Conservation (phyloP, 129 eudicot genomes). For the Mikania micrantha region DNA sequence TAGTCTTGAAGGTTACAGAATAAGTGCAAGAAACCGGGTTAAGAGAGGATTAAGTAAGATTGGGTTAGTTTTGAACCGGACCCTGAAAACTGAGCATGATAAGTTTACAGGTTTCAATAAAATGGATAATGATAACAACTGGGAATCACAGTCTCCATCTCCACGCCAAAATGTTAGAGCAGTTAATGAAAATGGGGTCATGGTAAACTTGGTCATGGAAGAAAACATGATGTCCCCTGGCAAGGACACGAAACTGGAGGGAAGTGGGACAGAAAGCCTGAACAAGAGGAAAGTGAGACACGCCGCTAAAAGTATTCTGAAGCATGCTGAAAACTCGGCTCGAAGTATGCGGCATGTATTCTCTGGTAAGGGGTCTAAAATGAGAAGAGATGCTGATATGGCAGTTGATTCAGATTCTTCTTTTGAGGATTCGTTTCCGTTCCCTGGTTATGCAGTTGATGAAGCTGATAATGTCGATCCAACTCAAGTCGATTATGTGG, state of each 20-base stretch:
- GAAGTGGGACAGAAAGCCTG: conserved; percentile 32
- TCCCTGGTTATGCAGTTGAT: conserved; percentile 25
- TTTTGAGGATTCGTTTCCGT: conserved; percentile 36
- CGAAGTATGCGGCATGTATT: conserved; percentile 37
- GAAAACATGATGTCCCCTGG: conserved; percentile 30
- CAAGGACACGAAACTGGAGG: conserved; percentile 28
- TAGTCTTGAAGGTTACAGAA: conserved; percentile 19
- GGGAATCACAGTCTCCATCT: conserved; percentile 33
- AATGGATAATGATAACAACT: conserved; percentile 9
- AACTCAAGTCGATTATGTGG: background rate
- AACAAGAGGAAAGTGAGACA: conserved; percentile 38
- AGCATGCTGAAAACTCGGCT: conserved; percentile 75
- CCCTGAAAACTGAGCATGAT: conserved; percentile 21
- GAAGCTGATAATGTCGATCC: conserved; percentile 5
- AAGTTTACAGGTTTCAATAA: conserved; percentile 14
- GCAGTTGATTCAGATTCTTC: conserved; percentile 43
- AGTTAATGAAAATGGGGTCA: conserved; percentile 37
- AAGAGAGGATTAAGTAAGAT: conserved; percentile 31
- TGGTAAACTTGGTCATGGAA: conserved; percentile 50
- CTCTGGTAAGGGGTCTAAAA: conserved; percentile 48
- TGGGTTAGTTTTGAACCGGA: conserved; percentile 23
- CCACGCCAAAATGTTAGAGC: conserved; percentile 53
- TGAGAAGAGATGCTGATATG: conserved; percentile 34
- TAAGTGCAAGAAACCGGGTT: conserved; percentile 14
- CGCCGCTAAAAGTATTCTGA: conserved; percentile 56